Conservation (phyloP, 75 land plant genomes). For the Larix kaempferi region DNA sequence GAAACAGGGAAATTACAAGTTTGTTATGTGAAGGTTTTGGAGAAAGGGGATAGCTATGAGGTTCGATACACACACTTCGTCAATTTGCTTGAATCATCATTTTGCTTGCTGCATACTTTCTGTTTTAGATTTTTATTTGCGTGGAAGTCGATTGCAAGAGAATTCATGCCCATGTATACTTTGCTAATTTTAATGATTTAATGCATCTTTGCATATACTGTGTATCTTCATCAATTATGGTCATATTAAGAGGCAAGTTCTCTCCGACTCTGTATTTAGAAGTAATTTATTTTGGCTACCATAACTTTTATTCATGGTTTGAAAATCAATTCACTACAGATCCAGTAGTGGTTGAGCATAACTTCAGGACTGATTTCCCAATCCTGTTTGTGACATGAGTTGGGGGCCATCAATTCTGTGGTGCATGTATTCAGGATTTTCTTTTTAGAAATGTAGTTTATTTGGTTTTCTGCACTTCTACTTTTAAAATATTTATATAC, state of each 20-base stretch:
- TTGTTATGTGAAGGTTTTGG: constrained; percentile 78
- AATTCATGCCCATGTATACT: not conserved
- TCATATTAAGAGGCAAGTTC: not conserved
- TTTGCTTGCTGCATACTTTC: not conserved
- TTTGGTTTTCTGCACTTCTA: not conserved
- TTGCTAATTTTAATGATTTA: not conserved
- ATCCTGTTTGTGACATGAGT: not conserved
- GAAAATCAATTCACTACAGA: not conserved
- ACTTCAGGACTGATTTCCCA: not conserved
- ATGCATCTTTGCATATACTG: not conserved
- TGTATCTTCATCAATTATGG: not conserved
- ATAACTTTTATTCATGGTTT: not conserved
- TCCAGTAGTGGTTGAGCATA: not conserved
- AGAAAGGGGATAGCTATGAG: constrained; percentile 93
- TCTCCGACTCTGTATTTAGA: not conserved
- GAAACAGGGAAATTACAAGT: constrained; percentile 68
- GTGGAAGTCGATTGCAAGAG: not conserved
- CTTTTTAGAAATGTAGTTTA: not conserved
- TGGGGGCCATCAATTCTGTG: not conserved
- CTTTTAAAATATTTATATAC: no score
- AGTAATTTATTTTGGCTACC: not conserved
- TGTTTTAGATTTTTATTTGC: not conserved
- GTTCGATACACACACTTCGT: constrained; percentile 22
- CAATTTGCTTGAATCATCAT: not conserved
- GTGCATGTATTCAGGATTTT: not conserved